Conservation (phyloP, 139 green algal genomes). For the Astrephomene gubernaculifera region DNA sequence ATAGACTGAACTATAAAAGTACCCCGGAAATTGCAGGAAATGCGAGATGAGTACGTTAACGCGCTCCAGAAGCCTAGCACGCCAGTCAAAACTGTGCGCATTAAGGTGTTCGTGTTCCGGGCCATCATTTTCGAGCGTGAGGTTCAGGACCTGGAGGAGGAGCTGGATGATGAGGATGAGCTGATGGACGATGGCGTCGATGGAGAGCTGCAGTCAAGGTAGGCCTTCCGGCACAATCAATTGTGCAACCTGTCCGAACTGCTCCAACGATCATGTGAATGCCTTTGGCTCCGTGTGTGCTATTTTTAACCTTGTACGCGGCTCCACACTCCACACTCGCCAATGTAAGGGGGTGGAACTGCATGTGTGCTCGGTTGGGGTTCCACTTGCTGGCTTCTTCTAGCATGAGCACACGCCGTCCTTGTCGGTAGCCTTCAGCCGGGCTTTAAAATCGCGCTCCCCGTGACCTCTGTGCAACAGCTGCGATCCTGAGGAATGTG, state of each 20-base stretch:
- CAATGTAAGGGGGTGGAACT: too few species aligned
- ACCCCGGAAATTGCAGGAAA: conserved; percentile 64
- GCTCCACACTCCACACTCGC: too few species aligned
- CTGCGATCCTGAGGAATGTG: not conserved
- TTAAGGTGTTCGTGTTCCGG: conserved; percentile 73
- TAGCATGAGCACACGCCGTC: too few species aligned
- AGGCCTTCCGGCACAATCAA: conserved; percentile 1
- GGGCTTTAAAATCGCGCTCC: too few species aligned
- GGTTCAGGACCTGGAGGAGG: conserved; percentile 25
- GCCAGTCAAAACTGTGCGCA: conserved; percentile 74
- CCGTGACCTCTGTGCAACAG: not conserved
- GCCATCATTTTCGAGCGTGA: conserved; percentile 43
- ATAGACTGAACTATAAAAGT: not conserved
- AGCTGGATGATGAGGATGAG: conserved; percentile 28
- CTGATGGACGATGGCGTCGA: not conserved
- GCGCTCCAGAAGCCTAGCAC: conserved; percentile 64
- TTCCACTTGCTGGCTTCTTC: too few species aligned
- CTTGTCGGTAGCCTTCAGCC: too few species aligned
- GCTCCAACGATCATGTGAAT: too few species aligned
- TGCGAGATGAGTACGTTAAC: conserved; percentile 79
- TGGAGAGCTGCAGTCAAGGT: not conserved
- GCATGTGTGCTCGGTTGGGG: too few species aligned
- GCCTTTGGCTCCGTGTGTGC: too few species aligned
- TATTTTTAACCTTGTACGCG: too few species aligned
- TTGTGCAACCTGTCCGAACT: too few species aligned